Percentiles rank a stretch among this genome's conserved stretches.
Conservation (phyloP, 2,329 filamentous ascomycete genomes). For the Cercospora zeina region DNA sequence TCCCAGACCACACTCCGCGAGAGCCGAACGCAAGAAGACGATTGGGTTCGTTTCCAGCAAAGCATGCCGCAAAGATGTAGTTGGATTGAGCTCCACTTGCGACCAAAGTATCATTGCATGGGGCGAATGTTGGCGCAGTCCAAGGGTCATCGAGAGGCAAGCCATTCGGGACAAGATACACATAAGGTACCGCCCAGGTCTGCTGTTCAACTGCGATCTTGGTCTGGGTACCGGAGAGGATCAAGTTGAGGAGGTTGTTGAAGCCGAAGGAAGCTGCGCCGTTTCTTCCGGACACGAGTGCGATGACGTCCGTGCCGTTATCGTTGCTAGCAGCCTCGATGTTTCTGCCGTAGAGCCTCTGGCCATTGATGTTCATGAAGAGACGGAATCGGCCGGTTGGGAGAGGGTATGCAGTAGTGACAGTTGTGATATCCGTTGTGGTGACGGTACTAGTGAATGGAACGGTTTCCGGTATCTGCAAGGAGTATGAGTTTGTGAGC, state of each 20-base stretch:
- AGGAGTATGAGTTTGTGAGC: neutral
- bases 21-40: slow-evolving; percentile 11
- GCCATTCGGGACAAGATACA: slow-evolving; percentile 5
- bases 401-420: slow-evolving; percentile 14
- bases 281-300: neutral
- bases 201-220: slow-evolving; percentile 14
- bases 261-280: slow-evolving; percentile 4
- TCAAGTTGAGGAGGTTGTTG: slow-evolving; percentile 13
- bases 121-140: slow-evolving; percentile 12
- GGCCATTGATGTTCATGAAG: slow-evolving; percentile 2
- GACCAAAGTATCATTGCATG: slow-evolving; percentile 6
- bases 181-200: slow-evolving; percentile 9
- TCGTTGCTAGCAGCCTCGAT: slow-evolving; percentile 8
- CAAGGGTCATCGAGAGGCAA: slow-evolving; percentile 9
- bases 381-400: slow-evolving; percentile 9
- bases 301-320: slow-evolving; percentile 15
- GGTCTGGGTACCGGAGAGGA: slow-evolving; percentile 9
- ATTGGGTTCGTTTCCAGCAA: slow-evolving; percentile 1
- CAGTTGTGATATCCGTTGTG: slow-evolving; percentile 2
- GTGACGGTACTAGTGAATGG: slow-evolving; percentile 7
- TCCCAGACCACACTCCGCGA: slow-evolving; percentile 6
- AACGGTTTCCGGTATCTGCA: neutral
- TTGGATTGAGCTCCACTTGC: slow-evolving; percentile 2
- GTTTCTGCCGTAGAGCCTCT: slow-evolving; percentile 16
- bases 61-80: slow-evolving; percentile 11